phyloP scores from a whole-genome alignment of 768 basidiomycete species.

The Kwoniella shandongensis region DNA sequence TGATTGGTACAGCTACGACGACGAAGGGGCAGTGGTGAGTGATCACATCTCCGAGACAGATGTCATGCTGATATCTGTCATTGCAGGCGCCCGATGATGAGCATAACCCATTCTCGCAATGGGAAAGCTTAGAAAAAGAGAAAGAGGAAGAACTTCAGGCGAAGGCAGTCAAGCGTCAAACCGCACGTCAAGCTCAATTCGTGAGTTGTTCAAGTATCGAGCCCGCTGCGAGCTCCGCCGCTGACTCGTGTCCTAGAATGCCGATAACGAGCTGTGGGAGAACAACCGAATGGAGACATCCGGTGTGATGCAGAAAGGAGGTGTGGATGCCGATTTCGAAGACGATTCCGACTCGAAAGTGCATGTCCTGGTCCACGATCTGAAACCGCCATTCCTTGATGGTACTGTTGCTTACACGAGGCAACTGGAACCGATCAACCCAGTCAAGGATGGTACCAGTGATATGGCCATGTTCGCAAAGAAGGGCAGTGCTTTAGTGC shows the following conservation, averaged over 20 bases:
- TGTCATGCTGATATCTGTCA: background rate
- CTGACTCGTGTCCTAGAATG: conserved; percentile 64
- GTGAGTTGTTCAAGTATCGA: conserved; percentile 57
- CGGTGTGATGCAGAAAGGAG: conserved; percentile 82
- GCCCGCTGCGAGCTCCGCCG: conserved; percentile 1
- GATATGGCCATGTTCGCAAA: conserved; percentile 96
- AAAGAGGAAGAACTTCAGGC: conserved; percentile 52
- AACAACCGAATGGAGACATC: conserved; percentile 96
- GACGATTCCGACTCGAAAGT: conserved; percentile 89
- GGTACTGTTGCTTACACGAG: conserved; percentile 94
- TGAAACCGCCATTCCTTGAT: conserved; percentile 97
- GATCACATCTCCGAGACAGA: background rate
- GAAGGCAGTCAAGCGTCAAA: conserved; percentile 67
- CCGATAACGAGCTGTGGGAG: conserved; percentile 98
- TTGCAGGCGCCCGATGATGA: conserved; percentile 71
- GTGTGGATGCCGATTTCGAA: conserved; percentile 89
- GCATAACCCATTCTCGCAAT: conserved; percentile 87
- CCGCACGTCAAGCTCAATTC: conserved; percentile 94
- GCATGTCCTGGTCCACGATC: conserved; percentile 93
- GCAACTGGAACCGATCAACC: conserved; percentile 95
- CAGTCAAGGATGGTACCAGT: conserved; percentile 85
- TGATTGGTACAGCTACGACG: conserved; percentile 94
- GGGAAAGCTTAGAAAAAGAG: conserved; percentile 69
- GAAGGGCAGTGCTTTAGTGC: conserved; percentile 91
- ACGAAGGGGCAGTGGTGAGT: conserved; percentile 73